A percentile compares a stretch with the other conserved stretches of the same genome.
phyloP scores from a whole-genome alignment of 176 grass and related monocot species.

The Metroxylon sagu region DNA sequence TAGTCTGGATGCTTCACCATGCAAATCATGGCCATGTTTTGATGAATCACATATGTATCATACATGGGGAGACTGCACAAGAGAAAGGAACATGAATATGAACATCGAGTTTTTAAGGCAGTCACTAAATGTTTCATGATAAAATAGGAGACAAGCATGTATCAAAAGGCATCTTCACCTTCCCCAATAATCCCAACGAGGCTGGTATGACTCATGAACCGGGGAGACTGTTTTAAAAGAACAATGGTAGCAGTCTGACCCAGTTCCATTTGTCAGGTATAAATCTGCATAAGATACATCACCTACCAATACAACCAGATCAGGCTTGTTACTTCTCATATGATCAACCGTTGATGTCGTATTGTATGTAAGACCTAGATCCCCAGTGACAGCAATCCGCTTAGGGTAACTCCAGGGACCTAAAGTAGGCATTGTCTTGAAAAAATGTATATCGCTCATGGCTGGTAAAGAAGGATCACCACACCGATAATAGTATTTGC shows the following conservation, averaged over 20 bases:
- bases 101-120: too few relatives aligned
- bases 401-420: slow-evolving; percentile 51
- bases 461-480: slow-evolving; percentile 49
- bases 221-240: slow-evolving; percentile 42
- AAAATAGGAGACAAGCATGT: too few relatives aligned
- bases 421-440: slow-evolving; percentile 65
- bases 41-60: too few relatives aligned
- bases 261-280: slow-evolving; percentile 77
- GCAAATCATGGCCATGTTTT: too few relatives aligned
- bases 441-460: slow-evolving; percentile 52
- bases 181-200: slow-evolving; percentile 94
- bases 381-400: slow-evolving; percentile 65
- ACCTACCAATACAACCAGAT: slow-evolving; percentile 71
- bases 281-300: slow-evolving; percentile 86
- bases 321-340: slow-evolving; percentile 58
- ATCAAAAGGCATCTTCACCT: slow-evolving; percentile 20
- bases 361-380: slow-evolving; percentile 82
- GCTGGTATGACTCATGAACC: slow-evolving; percentile 83
- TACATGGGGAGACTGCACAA: too few relatives aligned
- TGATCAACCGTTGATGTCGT: slow-evolving; percentile 71
- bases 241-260: slow-evolving; percentile 74
- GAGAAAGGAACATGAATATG: too few relatives aligned
- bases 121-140: too few relatives aligned
- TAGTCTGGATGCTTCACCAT: too few relatives aligned
- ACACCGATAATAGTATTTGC: slow-evolving; percentile 60